Conservation (phyloP, 257 asterid genomes). For the Plantago major region DNA sequence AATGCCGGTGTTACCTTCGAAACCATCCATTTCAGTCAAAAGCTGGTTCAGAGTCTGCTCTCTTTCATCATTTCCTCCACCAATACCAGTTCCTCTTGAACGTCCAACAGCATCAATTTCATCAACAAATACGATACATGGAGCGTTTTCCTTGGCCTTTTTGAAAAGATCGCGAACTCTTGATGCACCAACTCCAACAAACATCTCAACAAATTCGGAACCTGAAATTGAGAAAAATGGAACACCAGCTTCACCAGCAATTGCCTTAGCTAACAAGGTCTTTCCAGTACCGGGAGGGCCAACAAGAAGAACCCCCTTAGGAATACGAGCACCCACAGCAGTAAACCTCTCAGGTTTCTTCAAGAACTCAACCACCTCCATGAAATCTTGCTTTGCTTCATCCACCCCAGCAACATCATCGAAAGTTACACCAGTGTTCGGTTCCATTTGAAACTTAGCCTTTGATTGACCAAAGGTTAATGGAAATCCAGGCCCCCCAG, state of each 20-base stretch:
- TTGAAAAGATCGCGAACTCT: conserved; percentile 96
- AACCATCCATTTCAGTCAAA: conserved; percentile 97
- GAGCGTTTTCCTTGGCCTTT: conserved; percentile 98
- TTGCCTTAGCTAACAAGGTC: conserved; percentile 94
- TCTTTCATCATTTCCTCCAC: conserved; percentile 98
- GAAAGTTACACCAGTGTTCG: conserved; percentile 92
- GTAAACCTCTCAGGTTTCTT: conserved; percentile 98
- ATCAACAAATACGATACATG: conserved; percentile 95
- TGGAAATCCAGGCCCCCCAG: conserved; percentile 96
- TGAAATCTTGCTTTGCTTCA: conserved; percentile 96
- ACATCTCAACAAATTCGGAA: conserved; percentile 99
- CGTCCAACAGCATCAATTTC: conserved; percentile 99
- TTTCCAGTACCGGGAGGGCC: conserved; percentile 99
- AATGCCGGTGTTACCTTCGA: conserved; percentile 95
- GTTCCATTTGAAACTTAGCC: conserved; percentile 99
- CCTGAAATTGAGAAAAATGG: conserved; percentile 97
- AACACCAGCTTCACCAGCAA: conserved; percentile 99
- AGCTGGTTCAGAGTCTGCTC: conserved; percentile 96
- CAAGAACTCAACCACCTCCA: conserved; percentile 97
- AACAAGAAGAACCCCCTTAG: conserved; percentile 95
- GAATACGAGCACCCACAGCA: conserved; percentile 97
- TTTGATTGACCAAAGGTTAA: conserved; percentile 75
- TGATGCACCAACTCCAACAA: conserved; percentile 99
- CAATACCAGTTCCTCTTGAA: conserved; percentile 98
- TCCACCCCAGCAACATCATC: conserved; percentile 98